These are phyloP conservation scores for Globisporangium alternatum DNA, from an alignment of 352 stramenopile species.

Conservation along the genomic window DNA sequence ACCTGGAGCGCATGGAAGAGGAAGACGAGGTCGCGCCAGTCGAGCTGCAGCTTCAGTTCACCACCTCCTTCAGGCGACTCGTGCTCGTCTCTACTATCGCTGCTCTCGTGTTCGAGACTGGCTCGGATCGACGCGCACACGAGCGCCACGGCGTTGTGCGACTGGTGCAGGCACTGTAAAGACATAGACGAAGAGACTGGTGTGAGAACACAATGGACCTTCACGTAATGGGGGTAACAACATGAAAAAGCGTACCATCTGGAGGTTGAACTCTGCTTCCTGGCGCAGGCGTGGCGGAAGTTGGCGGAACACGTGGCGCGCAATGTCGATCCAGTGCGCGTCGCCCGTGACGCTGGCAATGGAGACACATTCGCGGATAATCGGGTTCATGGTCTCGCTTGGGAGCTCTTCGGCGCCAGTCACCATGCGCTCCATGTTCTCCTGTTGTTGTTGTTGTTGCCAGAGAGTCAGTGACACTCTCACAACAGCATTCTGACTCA, in stretches of 20 bases:
- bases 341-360: conserved; percentile 43
- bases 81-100: conserved; percentile 8
- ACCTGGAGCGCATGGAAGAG: conserved; percentile 72
- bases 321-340: conserved; percentile 49
- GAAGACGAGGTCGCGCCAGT: conserved; percentile 63
- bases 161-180: conserved; percentile 56
- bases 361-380: conserved; percentile 61
- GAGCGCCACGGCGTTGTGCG: conserved; percentile 36
- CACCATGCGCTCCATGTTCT: conserved; percentile 49
- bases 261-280: conserved; percentile 75
- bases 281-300: conserved; percentile 53
- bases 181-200: background rate
- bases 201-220: background rate
- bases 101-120: conserved; percentile 17
- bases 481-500: background rate
- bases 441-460: conserved; percentile 19
- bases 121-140: conserved; percentile 46
- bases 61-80: conserved; percentile 12
- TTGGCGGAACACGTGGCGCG: conserved; percentile 45
- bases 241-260: conserved; percentile 45
- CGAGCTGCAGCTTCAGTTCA: conserved; percentile 18
- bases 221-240: background rate
- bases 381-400: conserved; percentile 52
- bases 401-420: conserved; percentile 28
- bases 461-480: background rate